These are phyloP conservation scores for Neckera pumila DNA, from an alignment of 225 moss, liverwort and hornwort species.

Conservation along the genomic window DNA sequence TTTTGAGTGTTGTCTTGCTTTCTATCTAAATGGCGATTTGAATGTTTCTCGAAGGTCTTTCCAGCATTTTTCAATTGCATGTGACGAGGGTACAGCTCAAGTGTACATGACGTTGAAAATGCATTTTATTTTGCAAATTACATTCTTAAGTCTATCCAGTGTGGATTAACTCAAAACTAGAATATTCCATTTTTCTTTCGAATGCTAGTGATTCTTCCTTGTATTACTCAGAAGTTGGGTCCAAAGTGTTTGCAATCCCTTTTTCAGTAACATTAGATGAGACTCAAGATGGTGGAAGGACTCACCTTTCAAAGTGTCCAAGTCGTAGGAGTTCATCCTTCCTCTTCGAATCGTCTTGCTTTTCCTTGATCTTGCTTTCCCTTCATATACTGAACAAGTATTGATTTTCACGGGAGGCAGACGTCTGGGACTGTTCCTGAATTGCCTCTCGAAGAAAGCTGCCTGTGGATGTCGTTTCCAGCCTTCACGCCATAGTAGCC, in stretches of 20 bases:
- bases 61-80: neutral
- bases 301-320: constrained; percentile 18
- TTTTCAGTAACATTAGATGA: neutral
- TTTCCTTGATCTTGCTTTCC: neutral
- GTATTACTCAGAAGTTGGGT: neutral
- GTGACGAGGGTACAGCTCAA: neutral
- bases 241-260: neutral
- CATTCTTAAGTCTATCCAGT: neutral
- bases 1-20: neutral
- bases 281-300: neutral
- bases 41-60: neutral
- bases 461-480: neutral
- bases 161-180: neutral
- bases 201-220: neutral
- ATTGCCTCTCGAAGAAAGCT: neutral
- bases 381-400: neutral
- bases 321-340: neutral
- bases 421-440: neutral
- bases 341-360: neutral
- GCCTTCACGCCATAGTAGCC: neutral
- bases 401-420: neutral
- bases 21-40: neutral
- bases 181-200: neutral
- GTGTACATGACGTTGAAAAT: neutral
- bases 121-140: neutral